Base-by-base conservation (phyloP, 2,329 filamentous ascomycete genomes). In the Chaetothyriales sp. region DNA sequence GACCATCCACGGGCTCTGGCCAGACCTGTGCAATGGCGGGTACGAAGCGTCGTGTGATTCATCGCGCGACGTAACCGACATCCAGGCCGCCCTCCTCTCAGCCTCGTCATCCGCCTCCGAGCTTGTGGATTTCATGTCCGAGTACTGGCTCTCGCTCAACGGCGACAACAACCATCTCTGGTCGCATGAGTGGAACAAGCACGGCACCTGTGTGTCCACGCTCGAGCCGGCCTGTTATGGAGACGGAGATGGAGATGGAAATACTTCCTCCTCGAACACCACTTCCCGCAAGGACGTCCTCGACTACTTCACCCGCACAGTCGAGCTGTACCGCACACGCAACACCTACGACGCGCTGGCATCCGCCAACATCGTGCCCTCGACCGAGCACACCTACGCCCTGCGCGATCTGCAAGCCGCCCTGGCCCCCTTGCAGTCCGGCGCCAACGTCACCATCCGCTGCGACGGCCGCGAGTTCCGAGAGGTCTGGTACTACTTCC, bases 181-280 rank as follows among this genome's bases (percentile, higher is more conserved):
- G 83, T 70, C 82, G 62, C 82, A 86, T 64, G 83, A 87, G 65
- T 87, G 80, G 78, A 70, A 72, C 57, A 87, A 85, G 64, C 84
- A 88, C 63, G 84, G 84, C 18, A 81, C 78, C n/a, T 86, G 83
- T 49, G 57, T 61, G n/a, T 58, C 57, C 19, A 87, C 84, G 0
- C 72, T 87, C 8, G 72, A 80, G 46, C 76, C 83, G 0, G 65
- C 67, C 18, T 88, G 84, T 70, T 88, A 86, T 67, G 66, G 68
- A 3, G 61, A 66, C n/a, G 83, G 84, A 0, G 76, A 75, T 26
- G 18, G 7, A 4, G 45, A 47, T n/a, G 9, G 18, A 39, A 6
- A 43, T 26, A 5, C 46, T 5, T 12, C 49, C 18, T 18, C 26
- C 15, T n/a, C 49, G 47, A 20, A 22, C 12, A 18, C 39, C 36